Evolutionary conservation across 805 yeast species (phyloP), one percentile per base, ranked within the genome.

Genomic region (Candida oleophila): DNA sequence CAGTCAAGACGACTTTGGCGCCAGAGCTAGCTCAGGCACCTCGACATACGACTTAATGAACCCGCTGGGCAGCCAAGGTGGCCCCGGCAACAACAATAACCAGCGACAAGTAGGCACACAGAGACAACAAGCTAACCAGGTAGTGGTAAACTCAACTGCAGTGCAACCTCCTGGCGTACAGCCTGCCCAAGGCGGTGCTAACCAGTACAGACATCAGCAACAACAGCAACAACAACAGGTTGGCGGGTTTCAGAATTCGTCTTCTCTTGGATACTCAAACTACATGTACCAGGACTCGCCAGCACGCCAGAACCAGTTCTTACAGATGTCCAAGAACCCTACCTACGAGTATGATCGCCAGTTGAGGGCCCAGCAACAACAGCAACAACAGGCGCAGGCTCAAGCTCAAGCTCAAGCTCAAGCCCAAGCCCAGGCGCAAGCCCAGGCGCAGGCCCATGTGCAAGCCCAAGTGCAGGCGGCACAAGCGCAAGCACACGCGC

Each of bases 291-390:
- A 22, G 18, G 25, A 33, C 21, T 16, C 38, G 41, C 34, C 38
- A 20, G 22, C 28, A 21, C 49, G 45, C 19, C 51, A 42, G 32
- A 32, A 30, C 14, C 44, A 42, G 22, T 49, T 38, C 20, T 37
- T n/a, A 19, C 16, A 15, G 14, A 36, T 36, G 21, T 16, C 14
- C 22, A 36, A 38, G 20, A 15, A 22, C 21, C 43, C 22, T 15
- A 40, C 54, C 4, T 50, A 45, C 39, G 58, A 53, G 21, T 59
- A 60, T 25, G 59, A 57, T 33, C 61, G 57, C 16, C 66, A 55
- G 35, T 52, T 60, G 35, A 50, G 64, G 38, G 57, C 56, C 11
- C 45, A 43, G 21, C 47, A 37, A 37, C 42, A 44, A 20, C 48
- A 46, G 22, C 51, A 49, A 21, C 45, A 50, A 32, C 46, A 55